Percentiles rank a stretch among this genome's conserved stretches.
phyloP scores from a whole-genome alignment of 1,284 basidiomycete species.

The Puccinia hordei region DNA sequence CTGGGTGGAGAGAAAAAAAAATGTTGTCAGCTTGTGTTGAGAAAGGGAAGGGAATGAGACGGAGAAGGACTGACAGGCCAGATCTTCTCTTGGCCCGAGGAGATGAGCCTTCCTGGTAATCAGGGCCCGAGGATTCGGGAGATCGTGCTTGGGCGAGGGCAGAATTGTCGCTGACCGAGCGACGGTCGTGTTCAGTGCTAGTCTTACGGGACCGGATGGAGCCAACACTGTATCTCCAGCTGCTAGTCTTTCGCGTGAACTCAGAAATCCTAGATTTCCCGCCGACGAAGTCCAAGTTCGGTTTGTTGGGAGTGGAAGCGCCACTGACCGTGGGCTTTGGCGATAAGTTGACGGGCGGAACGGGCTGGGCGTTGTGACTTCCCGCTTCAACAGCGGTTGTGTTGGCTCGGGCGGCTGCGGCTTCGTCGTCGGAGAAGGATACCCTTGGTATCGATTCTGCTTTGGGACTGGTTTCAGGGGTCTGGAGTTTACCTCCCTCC shows the following conservation, averaged over 20 bases:
- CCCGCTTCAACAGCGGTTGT: background rate
- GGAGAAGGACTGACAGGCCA: constrained; percentile 25
- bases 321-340: background rate
- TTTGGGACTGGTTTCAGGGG: background rate
- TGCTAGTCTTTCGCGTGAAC: constrained; percentile 12
- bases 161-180: constrained; percentile 1
- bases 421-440: constrained; percentile 1
- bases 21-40: background rate
- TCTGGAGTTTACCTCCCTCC: background rate
- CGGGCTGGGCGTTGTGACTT: background rate
- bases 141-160: background rate
- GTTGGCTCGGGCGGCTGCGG: background rate
- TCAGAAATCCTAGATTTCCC: background rate
- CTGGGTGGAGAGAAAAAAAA: constrained; percentile 7
- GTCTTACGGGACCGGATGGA: constrained; percentile 22
- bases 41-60: background rate
- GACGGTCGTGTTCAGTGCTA: background rate
- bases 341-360: background rate
- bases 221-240: constrained; percentile 32
- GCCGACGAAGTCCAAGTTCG: background rate
- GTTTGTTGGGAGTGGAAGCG: background rate
- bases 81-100: background rate
- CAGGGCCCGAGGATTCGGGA: background rate
- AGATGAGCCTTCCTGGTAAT: background rate
- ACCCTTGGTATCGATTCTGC: constrained; percentile 4